Conservation (phyloP, 2,329 filamentous ascomycete genomes). For the Decorospora gaudefroyi region DNA sequence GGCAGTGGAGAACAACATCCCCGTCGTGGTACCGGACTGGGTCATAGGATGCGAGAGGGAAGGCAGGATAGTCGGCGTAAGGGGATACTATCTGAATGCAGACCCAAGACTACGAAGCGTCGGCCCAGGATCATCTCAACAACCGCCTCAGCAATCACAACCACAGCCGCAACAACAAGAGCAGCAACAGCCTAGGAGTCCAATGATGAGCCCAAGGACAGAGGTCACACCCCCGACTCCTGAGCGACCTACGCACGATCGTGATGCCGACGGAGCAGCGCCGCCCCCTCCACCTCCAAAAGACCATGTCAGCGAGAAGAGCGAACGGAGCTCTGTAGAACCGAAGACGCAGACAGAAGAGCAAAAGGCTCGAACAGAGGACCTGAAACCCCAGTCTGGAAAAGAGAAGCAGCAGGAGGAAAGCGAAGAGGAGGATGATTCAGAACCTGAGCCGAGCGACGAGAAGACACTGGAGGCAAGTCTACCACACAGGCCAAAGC, state of each 20-base stretch:
- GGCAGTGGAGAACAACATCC: constrained; percentile 96
- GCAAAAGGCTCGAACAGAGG: constrained; percentile 43
- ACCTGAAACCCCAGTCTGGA: constrained; percentile 39
- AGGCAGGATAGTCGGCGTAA: constrained; percentile 88
- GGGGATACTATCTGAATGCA: constrained; percentile 94
- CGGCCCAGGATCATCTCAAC: constrained; percentile 45
- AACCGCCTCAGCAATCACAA: constrained; percentile 30
- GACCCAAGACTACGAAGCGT: constrained; percentile 66
- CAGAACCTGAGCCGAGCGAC: constrained; percentile 24
- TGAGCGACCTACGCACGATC: constrained; percentile 44
- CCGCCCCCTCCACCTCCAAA: constrained; percentile 45
- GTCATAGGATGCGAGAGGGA: constrained; percentile 93
- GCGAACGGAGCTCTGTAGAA: constrained; percentile 31
- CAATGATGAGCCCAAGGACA: constrained; percentile 52
- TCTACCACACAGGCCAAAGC: constrained; percentile 34
- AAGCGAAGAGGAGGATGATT: constrained; percentile 34
- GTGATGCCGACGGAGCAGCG: constrained; percentile 28
- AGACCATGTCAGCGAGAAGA: constrained; percentile 33
- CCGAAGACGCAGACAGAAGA: constrained; percentile 40
- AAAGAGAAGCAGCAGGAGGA: constrained; percentile 32
- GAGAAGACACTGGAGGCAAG: constrained; percentile 37
- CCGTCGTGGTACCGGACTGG: constrained; percentile 96
- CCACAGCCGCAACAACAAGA: constrained; percentile 31
- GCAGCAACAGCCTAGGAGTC: constrained; percentile 35
- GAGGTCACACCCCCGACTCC: constrained; percentile 58